Base-by-base conservation (phyloP, 495 filamentous ascomycete species). In the Parathielavia appendiculata region DNA sequence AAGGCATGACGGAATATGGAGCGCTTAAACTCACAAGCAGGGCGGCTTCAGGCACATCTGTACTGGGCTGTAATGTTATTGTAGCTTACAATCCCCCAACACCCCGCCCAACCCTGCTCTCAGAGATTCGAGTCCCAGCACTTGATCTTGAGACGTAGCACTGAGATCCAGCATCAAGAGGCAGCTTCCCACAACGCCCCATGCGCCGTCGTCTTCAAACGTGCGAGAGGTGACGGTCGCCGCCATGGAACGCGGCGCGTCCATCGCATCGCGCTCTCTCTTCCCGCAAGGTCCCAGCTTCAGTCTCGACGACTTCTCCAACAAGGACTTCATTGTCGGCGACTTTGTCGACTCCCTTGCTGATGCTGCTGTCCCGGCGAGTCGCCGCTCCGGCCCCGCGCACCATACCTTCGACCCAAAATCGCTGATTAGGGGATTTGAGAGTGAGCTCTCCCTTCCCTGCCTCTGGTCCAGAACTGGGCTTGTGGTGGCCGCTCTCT, bases 301-400 rank as follows among this genome's bases (percentile, higher is more conserved):
- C 75, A 88, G 83, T 8, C 79, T 95, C 62, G 90, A 95, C 20
- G 89, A 89, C 71, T 96, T 97, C 77, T 92, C 90, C 46, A 87
- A 75, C 63, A 85, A 87, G 66, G 93, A 97, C 75, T 99, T 96
- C 73, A 96, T 97, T 61, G 95, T 96, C 59, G 90, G 93, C 66
- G 95, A 97, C 71, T 97, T 99, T 65, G 84, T 99, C 60, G 95
- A 99, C 67, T 78, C 86, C 11, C 88, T 99, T 59, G 92, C 92
- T 54, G 92, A 97, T 54, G 87, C 76, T 51, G 87, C 91, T 35
- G 79, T 89, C 36, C 86, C 91, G 35, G 68, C 75, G 14, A 85
- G 81, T 63, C 89, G 92, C 54, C 87, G 89, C 49, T 95, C 91
- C 17, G 83, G 76, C 55, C 77, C 77, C 13, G 63, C 82, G 38